These are phyloP conservation scores for Fusarium tupiense DNA, from an alignment of 2,329 filamentous ascomycete species.

Conservation along the genomic window DNA sequence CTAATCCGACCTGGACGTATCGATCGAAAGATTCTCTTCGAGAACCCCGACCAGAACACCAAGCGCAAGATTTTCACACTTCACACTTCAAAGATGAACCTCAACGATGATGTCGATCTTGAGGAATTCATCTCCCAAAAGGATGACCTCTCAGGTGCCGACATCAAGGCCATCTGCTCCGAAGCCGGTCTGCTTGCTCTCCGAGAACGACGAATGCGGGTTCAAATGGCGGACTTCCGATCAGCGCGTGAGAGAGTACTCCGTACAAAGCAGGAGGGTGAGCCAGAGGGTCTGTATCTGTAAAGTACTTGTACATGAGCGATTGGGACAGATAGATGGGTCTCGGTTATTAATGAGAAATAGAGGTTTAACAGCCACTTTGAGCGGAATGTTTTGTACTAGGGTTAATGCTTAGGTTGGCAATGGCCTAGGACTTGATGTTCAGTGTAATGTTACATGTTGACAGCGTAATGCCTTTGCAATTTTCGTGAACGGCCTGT, in stretches of 20 bases:
- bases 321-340: constrained; percentile 34
- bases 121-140: constrained; percentile 99
- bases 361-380: constrained; percentile 28
- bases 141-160: constrained; percentile 94
- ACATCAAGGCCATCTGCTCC: constrained; percentile 99
- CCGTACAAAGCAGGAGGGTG: constrained; percentile 98
- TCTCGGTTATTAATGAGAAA: constrained; percentile 35
- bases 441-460: constrained; percentile 2
- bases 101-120: constrained; percentile 95
- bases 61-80: constrained; percentile 98
- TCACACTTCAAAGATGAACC: constrained; percentile 98
- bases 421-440: not conserved
- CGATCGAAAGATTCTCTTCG: constrained; percentile 91
- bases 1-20: constrained; percentile 97
- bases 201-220: constrained; percentile 94
- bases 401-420: not conserved
- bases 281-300: constrained; percentile 98
- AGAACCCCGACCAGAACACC: constrained; percentile 82
- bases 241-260: constrained; percentile 92
- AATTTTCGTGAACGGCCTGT: not conserved
- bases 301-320: constrained; percentile 59
- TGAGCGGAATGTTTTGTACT: not conserved
- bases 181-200: constrained; percentile 95
- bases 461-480: not conserved
- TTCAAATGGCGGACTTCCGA: constrained; percentile 98